Base-by-base conservation (phyloP, 108 stramenopile species). In the Schizochytrium sp. region DNA sequence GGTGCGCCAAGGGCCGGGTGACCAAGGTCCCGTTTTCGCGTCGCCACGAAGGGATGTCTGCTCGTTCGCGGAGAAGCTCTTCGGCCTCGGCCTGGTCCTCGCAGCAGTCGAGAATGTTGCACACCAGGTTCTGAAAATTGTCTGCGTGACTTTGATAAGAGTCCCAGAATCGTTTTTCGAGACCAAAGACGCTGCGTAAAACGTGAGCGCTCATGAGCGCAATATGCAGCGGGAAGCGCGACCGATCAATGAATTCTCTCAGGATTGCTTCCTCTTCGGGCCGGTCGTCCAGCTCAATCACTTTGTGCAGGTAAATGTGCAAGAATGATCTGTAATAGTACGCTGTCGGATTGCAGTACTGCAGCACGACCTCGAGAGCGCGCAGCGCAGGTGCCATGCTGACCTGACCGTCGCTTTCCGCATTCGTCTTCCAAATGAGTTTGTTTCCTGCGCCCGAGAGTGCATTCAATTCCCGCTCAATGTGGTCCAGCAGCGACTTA, bases 41-140 rank as follows among this genome's bases (percentile, higher is more conserved):
- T 3, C 45, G 48, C 76, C 76, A 83, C 16, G 51, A n/a, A 16
- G 76, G 76, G 28, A 83, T 83, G 51, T 83, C 76, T 25, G 76
- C 76, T 53, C 76, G 76, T 45, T 83, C 76, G 16, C 76, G 45
- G n/a, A 83, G 76, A 6, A 83, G 76, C 76, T 83, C 76, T 23
- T 83, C 76, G 2, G 76, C 76, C 28, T 83, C 76, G 76, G 19
- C 76, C 28, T 83, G 76, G 51, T 83, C 76, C 28, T 83, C 76
- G 76, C 76, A 83, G 51, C 76, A 83, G 51, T 83, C 76, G 19
- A 83, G 76, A 83, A 83, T 83, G 19, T 83, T 28, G 76, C 76
- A 83, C 6, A 53, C 45, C 45, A 83, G 51, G 6, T 83, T 23
- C 51, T 83, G 76, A 34, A 83, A 83, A 2, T 23, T 12, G 16